Conservation (phyloP, 768 basidiomycete genomes). For the Suillus placidus region DNA sequence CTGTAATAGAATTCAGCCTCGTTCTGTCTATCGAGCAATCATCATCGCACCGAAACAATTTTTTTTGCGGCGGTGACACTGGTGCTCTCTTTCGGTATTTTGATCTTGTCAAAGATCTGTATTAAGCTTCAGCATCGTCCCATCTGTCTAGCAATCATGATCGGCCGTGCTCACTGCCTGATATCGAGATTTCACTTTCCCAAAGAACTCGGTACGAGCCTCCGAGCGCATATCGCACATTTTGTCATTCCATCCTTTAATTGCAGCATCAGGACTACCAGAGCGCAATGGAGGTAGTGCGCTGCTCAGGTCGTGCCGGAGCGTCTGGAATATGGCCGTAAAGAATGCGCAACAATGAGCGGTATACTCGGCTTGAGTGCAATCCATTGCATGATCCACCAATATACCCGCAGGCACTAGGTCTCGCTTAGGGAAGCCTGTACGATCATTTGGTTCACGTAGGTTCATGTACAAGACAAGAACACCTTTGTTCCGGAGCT, state of each 20-base stretch:
- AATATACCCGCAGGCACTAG: constrained; percentile 17
- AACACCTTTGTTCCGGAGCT: constrained; percentile 18
- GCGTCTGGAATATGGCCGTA: constrained; percentile 14
- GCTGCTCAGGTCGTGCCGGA: background rate
- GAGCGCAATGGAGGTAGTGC: too few species aligned
- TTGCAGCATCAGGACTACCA: too few species aligned
- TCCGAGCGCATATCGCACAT: background rate
- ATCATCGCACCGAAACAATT: too few species aligned
- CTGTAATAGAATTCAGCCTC: too few species aligned
- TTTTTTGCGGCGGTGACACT: too few species aligned
- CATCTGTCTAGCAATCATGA: background rate
- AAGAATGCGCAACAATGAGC: constrained; percentile 18
- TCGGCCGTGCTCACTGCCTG: background rate
- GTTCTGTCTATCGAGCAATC: too few species aligned
- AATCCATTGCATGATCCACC: background rate
- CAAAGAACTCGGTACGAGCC: constrained; percentile 2
- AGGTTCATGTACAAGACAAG: constrained; percentile 24
- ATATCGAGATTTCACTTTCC: background rate
- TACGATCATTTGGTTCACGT: background rate
- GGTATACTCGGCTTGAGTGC: constrained; percentile 2
- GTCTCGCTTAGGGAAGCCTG: constrained; percentile 19
- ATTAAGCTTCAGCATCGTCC: background rate
- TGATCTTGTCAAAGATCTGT: background rate
- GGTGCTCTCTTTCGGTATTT: too few species aligned
- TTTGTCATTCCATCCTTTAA: background rate